Conservation (phyloP, 1,284 basidiomycete genomes). For the Ustilago sp. region DNA sequence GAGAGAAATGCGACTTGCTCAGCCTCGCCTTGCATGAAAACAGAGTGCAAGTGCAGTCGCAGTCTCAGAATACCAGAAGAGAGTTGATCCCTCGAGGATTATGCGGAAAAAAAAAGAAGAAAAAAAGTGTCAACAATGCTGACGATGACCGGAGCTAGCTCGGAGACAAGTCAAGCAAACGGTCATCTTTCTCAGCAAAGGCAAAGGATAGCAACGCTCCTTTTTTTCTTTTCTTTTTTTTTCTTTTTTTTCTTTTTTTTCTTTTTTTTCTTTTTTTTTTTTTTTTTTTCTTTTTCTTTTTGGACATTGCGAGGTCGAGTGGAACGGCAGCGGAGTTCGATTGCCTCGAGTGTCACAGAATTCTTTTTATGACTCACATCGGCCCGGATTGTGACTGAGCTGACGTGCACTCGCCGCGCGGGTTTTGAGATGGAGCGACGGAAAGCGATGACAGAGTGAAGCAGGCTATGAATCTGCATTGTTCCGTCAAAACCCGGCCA, state of each 20-base stretch:
- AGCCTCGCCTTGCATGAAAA: not conserved
- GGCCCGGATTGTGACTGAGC: no score
- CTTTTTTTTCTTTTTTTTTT: no score
- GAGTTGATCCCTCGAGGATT: not conserved
- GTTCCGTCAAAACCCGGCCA: not conserved
- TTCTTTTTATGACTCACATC: not conserved
- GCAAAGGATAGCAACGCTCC: not conserved
- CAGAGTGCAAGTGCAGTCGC: not conserved
- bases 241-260: no score
- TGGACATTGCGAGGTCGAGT: not conserved
- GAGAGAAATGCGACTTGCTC: not conserved
- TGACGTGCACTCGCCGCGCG: no score
- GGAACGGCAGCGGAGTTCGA: constrained; percentile 3
- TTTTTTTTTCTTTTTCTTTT: no score
- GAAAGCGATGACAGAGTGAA: no score
- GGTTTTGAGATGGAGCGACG: no score
- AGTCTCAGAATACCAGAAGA: not conserved
- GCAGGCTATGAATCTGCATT: not conserved
- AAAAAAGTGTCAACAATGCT: not conserved
- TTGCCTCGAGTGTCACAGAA: not conserved
- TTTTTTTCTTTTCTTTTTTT: no score
- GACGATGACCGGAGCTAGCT: constrained; percentile 1
- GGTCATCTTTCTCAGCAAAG: constrained; percentile 6
- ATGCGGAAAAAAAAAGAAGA: not conserved
- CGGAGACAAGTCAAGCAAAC: not conserved